Conservation (phyloP, 371 early-diverging fungal genomes). For the Synchytrium microbalum region DNA sequence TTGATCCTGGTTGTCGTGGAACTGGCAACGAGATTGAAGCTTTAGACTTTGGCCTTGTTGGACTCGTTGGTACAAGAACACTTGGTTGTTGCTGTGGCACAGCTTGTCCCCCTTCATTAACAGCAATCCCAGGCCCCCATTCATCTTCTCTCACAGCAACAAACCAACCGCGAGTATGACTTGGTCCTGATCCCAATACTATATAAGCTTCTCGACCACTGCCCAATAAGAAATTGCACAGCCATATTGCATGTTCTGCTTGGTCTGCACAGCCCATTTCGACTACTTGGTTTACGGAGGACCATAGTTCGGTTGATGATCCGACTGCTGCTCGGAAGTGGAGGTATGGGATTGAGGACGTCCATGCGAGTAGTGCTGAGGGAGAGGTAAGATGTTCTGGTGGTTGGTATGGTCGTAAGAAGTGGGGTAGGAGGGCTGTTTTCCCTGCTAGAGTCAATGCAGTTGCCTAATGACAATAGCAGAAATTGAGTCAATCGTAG, state of each 20-base stretch:
- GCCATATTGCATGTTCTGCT: constrained; percentile 40
- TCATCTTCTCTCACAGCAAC: neutral
- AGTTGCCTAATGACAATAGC: constrained; percentile 1
- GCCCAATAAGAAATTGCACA: constrained; percentile 34
- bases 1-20: too few relatives aligned
- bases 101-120: neutral
- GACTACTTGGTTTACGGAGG: constrained; percentile 35
- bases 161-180: neutral
- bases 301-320: constrained; percentile 21
- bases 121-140: neutral
- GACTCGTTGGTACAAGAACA: too few relatives aligned
- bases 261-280: constrained; percentile 36
- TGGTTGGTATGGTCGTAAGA: constrained; percentile 33
- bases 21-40: too few relatives aligned
- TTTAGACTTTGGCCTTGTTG: too few relatives aligned
- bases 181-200: constrained; percentile 29
- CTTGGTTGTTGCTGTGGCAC: too few relatives aligned
- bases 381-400: constrained; percentile 18
- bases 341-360: constrained; percentile 33
- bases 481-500: neutral
- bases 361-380: constrained; percentile 27
- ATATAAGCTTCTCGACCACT: constrained; percentile 19
- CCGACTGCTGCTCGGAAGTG: constrained; percentile 28
- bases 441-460: constrained; percentile 28
- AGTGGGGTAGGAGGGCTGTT: constrained; percentile 28